Conservation (phyloP, 352 stramenopile species). For the Phytophthora fragariaefolia region DNA sequence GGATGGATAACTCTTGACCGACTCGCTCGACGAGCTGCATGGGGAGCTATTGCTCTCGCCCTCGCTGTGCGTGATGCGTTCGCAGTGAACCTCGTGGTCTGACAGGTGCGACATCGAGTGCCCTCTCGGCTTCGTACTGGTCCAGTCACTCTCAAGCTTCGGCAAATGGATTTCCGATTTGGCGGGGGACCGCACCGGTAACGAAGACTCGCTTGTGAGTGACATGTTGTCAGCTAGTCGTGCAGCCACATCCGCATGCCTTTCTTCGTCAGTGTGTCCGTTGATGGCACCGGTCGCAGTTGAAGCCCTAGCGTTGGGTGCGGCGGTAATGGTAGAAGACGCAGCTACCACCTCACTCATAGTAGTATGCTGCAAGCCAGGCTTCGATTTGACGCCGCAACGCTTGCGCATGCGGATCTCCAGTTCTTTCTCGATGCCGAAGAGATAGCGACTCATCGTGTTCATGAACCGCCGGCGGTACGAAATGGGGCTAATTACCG, state of each 20-base stretch:
- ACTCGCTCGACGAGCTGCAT: constrained; percentile 39
- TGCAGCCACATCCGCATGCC: constrained; percentile 38
- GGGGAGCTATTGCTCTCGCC: constrained; percentile 53
- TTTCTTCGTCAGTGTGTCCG: constrained; percentile 25
- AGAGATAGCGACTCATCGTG: constrained; percentile 83
- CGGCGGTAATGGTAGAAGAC: not conserved
- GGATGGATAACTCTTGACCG: constrained; percentile 27
- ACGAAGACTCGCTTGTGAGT: constrained; percentile 29
- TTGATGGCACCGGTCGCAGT: constrained; percentile 5
- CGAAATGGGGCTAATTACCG: constrained; percentile 81
- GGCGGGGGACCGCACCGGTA: constrained; percentile 9
- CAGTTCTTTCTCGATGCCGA: constrained; percentile 79
- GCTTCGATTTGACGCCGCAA: constrained; percentile 37
- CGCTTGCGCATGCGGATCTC: constrained; percentile 75
- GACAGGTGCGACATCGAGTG: constrained; percentile 56
- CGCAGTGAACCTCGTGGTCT: constrained; percentile 36
- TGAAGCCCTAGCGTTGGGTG: constrained; percentile 4
- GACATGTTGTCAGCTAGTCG: constrained; percentile 44
- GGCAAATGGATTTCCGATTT: constrained; percentile 41
- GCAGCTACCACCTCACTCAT: constrained; percentile 3
- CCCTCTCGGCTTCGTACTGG: constrained; percentile 47
- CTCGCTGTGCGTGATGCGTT: constrained; percentile 47
- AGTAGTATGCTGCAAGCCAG: constrained; percentile 7
- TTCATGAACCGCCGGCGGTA: constrained; percentile 87
- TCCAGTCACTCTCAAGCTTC: constrained; percentile 44